Conservation (phyloP, 805 yeast species). For the Hyphopichia homilentoma region DNA sequence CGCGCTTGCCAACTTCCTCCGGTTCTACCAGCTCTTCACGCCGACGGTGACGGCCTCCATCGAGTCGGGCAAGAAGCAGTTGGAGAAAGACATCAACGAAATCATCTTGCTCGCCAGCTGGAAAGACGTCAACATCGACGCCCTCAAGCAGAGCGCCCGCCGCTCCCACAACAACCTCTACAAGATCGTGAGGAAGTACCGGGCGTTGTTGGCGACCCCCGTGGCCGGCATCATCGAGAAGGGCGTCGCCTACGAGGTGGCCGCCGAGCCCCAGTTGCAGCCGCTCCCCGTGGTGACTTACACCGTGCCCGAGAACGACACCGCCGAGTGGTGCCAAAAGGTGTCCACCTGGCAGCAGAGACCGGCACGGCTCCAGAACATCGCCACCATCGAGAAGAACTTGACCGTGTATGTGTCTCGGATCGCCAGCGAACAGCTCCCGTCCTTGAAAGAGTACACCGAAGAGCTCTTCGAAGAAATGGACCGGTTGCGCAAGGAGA, state of each 20-base stretch:
- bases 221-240: constrained; percentile 55
- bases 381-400: constrained; percentile 47
- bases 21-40: constrained; percentile 65
- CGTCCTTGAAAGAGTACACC: constrained; percentile 54
- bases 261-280: constrained; percentile 1
- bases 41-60: constrained; percentile 47
- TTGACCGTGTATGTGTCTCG: constrained; percentile 47
- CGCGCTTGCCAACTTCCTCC: constrained; percentile 54
- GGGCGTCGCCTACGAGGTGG: constrained; percentile 39
- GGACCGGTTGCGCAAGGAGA: constrained; percentile 63
- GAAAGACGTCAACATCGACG: constrained; percentile 94
- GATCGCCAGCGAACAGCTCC: constrained; percentile 33
- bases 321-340: constrained; percentile 18
- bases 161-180: constrained; percentile 81
- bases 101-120: constrained; percentile 89
- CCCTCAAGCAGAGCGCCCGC: constrained; percentile 89
- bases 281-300: constrained; percentile 10
- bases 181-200: constrained; percentile 79
- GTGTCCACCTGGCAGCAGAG: constrained; percentile 53
- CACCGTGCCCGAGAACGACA: constrained; percentile 5
- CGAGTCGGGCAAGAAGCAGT: constrained; percentile 40
- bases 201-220: constrained; percentile 53
- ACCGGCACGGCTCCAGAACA: constrained; percentile 53
- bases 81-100: constrained; percentile 80
- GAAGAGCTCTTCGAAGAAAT: constrained; percentile 52